phyloP scores from a whole-genome alignment of 192 early-diverging fungal genomes.

The Podila horticola region DNA sequence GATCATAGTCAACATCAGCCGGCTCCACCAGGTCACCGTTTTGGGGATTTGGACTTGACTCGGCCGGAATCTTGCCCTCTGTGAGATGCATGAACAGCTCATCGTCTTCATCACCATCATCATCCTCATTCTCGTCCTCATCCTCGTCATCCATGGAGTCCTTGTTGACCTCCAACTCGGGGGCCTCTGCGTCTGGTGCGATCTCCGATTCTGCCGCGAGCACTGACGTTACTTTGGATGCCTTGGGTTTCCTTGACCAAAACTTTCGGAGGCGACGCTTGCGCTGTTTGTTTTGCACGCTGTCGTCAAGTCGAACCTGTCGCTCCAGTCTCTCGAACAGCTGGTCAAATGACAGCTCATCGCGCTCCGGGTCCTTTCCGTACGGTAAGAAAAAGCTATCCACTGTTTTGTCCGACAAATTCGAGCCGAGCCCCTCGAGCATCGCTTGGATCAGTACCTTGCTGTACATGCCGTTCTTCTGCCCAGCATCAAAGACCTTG shows the following conservation, averaged over 20 bases:
- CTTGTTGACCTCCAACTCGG: not conserved
- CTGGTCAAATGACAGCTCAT: slow-evolving; percentile 76
- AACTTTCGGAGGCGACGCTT: slow-evolving; percentile 37
- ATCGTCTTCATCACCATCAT: slow-evolving; percentile 37
- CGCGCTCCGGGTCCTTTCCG: slow-evolving; percentile 59
- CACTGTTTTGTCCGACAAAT: slow-evolving; percentile 71
- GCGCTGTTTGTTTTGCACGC: slow-evolving; percentile 16
- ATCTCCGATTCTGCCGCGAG: too few relatives aligned
- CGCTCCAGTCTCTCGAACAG: slow-evolving; percentile 72
- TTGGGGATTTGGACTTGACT: not conserved
- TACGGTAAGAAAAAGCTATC: slow-evolving; percentile 66
- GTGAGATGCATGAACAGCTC: slow-evolving; percentile 40
- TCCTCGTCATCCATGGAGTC: slow-evolving; percentile 8
- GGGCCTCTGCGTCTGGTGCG: too few relatives aligned
- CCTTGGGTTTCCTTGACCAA: slow-evolving; percentile 24
- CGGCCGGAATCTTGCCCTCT: slow-evolving; percentile 16
- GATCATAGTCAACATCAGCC: slow-evolving; percentile 41
- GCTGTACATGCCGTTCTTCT: slow-evolving; percentile 64
- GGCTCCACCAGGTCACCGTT: slow-evolving; percentile 36
- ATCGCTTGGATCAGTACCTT: slow-evolving; percentile 68
- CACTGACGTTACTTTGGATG: not conserved
- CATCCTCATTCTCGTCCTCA: slow-evolving; percentile 24
- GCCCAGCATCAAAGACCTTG: slow-evolving; percentile 68
- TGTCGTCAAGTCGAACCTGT: slow-evolving; percentile 43
- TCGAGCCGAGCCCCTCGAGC: slow-evolving; percentile 77